phyloP scores from a whole-genome alignment of 169 alveolate genomes.

The Plasmodium inui region DNA sequence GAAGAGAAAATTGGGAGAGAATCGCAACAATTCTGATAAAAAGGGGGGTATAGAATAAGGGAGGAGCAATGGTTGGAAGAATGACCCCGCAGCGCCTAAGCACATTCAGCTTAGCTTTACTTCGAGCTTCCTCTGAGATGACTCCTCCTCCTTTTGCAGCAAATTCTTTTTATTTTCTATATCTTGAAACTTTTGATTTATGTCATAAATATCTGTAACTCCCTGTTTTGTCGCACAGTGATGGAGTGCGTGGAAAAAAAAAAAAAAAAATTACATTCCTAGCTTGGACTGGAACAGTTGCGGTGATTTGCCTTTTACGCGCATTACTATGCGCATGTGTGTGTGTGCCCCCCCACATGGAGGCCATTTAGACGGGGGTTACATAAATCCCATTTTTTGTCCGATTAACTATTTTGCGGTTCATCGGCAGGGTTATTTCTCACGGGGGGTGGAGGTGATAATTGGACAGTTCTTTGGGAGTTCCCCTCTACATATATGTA shows the following conservation, averaged over 20 bases:
- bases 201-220: constrained; percentile 71
- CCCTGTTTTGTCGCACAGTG: neutral
- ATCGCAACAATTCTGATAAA: neutral
- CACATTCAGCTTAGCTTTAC: neutral
- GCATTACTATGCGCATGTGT: neutral
- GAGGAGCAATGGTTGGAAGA: neutral
- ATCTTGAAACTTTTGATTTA: constrained; percentile 65
- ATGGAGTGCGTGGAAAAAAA: neutral
- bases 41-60: neutral
- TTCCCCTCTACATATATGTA: neutral
- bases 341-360: neutral
- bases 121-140: constrained; percentile 59
- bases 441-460: too few relatives aligned
- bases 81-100: neutral
- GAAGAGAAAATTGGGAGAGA: neutral
- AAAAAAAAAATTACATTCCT: constrained; percentile 14
- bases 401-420: neutral
- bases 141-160: constrained; percentile 58
- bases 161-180: constrained; percentile 66
- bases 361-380: neutral
- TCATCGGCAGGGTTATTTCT: neutral
- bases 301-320: neutral
- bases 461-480: too few relatives aligned
- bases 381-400: neutral
- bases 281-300: neutral